Evolutionary conservation across 306 rosid species (phyloP).

Genomic region (Glycyrrhiza uralensis): DNA sequence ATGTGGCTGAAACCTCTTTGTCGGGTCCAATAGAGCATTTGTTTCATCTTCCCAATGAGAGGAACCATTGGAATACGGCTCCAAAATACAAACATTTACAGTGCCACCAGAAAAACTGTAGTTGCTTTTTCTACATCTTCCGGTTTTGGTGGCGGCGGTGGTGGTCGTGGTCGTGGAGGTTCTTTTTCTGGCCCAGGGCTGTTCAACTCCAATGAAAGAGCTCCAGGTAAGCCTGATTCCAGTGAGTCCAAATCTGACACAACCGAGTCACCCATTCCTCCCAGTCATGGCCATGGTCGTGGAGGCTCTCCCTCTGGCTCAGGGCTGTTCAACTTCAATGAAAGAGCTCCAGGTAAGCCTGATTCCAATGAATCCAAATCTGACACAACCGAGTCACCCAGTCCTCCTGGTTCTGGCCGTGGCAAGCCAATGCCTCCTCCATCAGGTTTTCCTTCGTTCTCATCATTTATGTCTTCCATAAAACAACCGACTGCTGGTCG

Average conservation of each 20-base stretch:
- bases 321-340: slow-evolving; percentile 24
- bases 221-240: slow-evolving; percentile 38
- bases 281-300: slow-evolving; percentile 63
- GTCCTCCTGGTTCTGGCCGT: slow-evolving; percentile 55
- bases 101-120: slow-evolving; percentile 47
- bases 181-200: slow-evolving; percentile 12
- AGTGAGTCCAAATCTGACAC: slow-evolving; percentile 31
- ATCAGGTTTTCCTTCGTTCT: slow-evolving; percentile 44
- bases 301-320: slow-evolving; percentile 24
- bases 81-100: slow-evolving; percentile 34
- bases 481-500: slow-evolving; percentile 50
- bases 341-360: slow-evolving; percentile 43
- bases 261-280: slow-evolving; percentile 33
- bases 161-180: slow-evolving; percentile 49
- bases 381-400: slow-evolving; percentile 28
- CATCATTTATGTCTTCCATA: slow-evolving; percentile 48
- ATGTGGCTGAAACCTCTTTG: slow-evolving; percentile 20
- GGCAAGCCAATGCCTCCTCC: slow-evolving; percentile 50
- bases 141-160: slow-evolving; percentile 35
- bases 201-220: slow-evolving; percentile 29
- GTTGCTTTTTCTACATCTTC: slow-evolving; percentile 64
- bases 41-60: slow-evolving; percentile 48
- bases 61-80: slow-evolving; percentile 54
- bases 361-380: slow-evolving; percentile 26
- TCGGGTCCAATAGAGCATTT: neutral